Evolutionary conservation across 768 basidiomycete species (phyloP), one percentile per base, ranked within the genome.

Genomic region (Suillus subluteus): DNA sequence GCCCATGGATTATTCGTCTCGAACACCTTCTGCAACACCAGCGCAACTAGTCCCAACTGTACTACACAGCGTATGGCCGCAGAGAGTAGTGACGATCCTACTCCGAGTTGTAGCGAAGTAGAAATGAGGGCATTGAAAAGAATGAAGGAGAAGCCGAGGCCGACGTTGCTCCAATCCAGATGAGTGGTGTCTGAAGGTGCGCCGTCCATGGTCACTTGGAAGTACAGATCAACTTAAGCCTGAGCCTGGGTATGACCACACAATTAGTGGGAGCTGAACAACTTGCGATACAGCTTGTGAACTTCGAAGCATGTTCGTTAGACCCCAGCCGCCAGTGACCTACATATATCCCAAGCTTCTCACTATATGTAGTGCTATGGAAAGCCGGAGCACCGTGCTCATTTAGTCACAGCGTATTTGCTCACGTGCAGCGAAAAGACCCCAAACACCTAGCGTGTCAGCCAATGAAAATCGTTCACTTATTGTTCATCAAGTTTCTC

Each of bases 11-110:
- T 89, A 48, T 92, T 82, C 3, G 90, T 86, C 67, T 89, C 87
- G 72, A 96, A 95, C 4, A 96, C 90, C 38, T 82, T 83, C 67
- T 91, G 87, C 26, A 95, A 75, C 9, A 95, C 72, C 30, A 87
- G 78, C 0, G 88, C 91, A 67, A 96, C 90, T 16, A 94, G 76
- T 18, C 87, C 86, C 26, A 96, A 85, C 78, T 96, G 95, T 11
- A 91, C 78, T 23, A 92, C 80, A 74, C 95, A 96, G 75, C 95
- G 81, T 52, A 88, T 65, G 0, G 92, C 88, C 0, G 93, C 87
- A 9, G 88, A 85, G 26, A 92, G 71, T 30, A 96, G 84, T 6
- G 89, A 88, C 0, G 81, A 75, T 1, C 89, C 91, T 54, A 95
- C 82, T 3, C 88, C 91, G 23, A 96, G 85, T 6, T 87, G 82